Conservation (phyloP, 768 basidiomycete genomes). For the Tylopilus intermedius region DNA sequence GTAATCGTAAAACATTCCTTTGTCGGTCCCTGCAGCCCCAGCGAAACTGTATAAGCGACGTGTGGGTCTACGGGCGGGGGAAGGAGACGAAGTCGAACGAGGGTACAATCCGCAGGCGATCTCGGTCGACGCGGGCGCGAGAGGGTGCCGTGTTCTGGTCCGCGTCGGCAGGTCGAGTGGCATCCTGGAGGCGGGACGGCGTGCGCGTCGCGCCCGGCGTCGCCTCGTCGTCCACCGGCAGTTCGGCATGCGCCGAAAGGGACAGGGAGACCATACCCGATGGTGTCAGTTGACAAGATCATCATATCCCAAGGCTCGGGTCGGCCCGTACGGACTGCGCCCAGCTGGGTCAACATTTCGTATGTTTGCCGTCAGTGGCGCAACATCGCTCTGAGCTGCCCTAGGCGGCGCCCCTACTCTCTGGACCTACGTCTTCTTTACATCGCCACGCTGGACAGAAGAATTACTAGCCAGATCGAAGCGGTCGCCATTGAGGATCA, state of each 20-base stretch:
- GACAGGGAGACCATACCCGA: slow-evolving; percentile 17
- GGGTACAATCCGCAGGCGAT: slow-evolving; percentile 30
- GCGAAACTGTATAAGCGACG: slow-evolving; percentile 19
- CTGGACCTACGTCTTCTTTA: too few species aligned
- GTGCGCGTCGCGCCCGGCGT: slow-evolving; percentile 2
- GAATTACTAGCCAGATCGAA: too few species aligned
- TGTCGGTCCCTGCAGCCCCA: slow-evolving; percentile 12
- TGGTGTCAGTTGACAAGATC: too few species aligned
- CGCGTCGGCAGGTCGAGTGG: not conserved
- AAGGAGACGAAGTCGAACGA: slow-evolving; percentile 50
- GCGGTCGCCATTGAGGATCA: too few species aligned
- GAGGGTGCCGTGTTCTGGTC: slow-evolving; percentile 9
- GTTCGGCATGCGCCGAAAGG: slow-evolving; percentile 25
- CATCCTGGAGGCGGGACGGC: slow-evolving; percentile 1
- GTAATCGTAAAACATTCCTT: slow-evolving; percentile 40
- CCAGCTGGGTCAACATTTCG: too few species aligned
- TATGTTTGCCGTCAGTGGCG: too few species aligned
- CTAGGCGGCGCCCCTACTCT: too few species aligned
- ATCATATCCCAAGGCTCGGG: too few species aligned
- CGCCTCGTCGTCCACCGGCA: slow-evolving; percentile 11
- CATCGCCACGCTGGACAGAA: too few species aligned
- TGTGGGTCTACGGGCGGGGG: slow-evolving; percentile 41
- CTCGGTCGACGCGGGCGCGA: slow-evolving; percentile 18
- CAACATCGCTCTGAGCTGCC: too few species aligned
- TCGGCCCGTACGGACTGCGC: too few species aligned